Percentiles rank a stretch among this genome's conserved stretches.
Conservation (phyloP, 164 flowering plant species). For the Nelumbo lutea region DNA sequence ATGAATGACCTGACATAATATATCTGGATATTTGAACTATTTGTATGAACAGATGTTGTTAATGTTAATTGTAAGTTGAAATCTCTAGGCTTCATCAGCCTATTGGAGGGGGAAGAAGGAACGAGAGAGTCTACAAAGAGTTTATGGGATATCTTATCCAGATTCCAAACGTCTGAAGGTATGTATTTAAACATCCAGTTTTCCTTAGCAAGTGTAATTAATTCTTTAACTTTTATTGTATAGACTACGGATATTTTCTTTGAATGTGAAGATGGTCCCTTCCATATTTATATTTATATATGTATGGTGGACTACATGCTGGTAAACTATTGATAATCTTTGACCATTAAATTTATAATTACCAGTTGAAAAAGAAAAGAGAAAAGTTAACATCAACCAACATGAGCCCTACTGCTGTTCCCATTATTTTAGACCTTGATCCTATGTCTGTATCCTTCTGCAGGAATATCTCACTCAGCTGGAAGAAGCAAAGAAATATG, state of each 20-base stretch:
- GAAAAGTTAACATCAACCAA: too few species aligned
- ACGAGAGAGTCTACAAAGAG: slow-evolving; percentile 94
- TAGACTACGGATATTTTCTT: background rate
- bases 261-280: background rate
- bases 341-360: too few species aligned
- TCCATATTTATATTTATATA: too few species aligned
- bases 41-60: background rate
- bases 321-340: too few species aligned
- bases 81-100: slow-evolving; percentile 87
- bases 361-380: too few species aligned
- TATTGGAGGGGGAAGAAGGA: slow-evolving; percentile 92
- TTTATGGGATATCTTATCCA: slow-evolving; percentile 95
- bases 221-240: too few species aligned
- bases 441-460: background rate
- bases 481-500: slow-evolving; percentile 96
- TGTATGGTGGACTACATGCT: too few species aligned
- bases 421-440: background rate
- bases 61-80: background rate
- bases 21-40: background rate
- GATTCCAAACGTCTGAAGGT: slow-evolving; percentile 85
- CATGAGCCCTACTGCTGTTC: too few species aligned
- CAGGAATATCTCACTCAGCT: slow-evolving; percentile 63
- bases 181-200: background rate
- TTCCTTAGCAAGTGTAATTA: background rate
- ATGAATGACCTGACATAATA: slow-evolving; percentile 3